Conservation (phyloP, 805 yeast genomes). For the Metschnikowia noctiluminum region DNA sequence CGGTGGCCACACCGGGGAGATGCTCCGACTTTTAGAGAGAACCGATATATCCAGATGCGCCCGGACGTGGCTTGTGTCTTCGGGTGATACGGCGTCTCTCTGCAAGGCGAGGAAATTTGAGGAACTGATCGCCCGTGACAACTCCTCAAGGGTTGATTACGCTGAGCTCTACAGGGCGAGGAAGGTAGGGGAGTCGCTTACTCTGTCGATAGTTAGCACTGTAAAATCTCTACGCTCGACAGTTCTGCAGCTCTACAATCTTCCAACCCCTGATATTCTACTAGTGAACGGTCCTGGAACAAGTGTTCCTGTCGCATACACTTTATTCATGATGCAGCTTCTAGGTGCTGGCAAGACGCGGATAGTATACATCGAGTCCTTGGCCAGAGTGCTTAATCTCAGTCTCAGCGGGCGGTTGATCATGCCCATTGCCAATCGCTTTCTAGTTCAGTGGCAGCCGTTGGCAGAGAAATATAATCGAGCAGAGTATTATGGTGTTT, state of each 20-base stretch:
- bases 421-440: slow-evolving; percentile 68
- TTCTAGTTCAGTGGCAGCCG: slow-evolving; percentile 86
- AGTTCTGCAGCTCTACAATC: slow-evolving; percentile 21
- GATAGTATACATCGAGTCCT: slow-evolving; percentile 78
- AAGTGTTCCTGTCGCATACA: slow-evolving; percentile 62
- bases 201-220: slow-evolving; percentile 47
- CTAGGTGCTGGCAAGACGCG: slow-evolving; percentile 47
- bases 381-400: slow-evolving; percentile 74
- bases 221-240: slow-evolving; percentile 33
- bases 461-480: slow-evolving; percentile 50
- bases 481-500: slow-evolving; percentile 74
- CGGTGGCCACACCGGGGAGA: slow-evolving; percentile 97
- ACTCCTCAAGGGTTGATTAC: slow-evolving; percentile 16
- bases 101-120: slow-evolving; percentile 38
- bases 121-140: slow-evolving; percentile 8
- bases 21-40: slow-evolving; percentile 63
- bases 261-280: slow-evolving; percentile 42
- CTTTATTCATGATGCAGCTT: slow-evolving; percentile 49
- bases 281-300: slow-evolving; percentile 83
- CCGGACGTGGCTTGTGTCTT: slow-evolving; percentile 42
- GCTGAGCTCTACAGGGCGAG: slow-evolving; percentile 54
- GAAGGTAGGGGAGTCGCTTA: slow-evolving; percentile 51
- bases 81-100: slow-evolving; percentile 52
- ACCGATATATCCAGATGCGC: slow-evolving; percentile 27
- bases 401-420: slow-evolving; percentile 76